These are phyloP conservation scores for Cercospora sp. DNA, from an alignment of 2,329 filamentous ascomycete species.

Conservation along the genomic window DNA sequence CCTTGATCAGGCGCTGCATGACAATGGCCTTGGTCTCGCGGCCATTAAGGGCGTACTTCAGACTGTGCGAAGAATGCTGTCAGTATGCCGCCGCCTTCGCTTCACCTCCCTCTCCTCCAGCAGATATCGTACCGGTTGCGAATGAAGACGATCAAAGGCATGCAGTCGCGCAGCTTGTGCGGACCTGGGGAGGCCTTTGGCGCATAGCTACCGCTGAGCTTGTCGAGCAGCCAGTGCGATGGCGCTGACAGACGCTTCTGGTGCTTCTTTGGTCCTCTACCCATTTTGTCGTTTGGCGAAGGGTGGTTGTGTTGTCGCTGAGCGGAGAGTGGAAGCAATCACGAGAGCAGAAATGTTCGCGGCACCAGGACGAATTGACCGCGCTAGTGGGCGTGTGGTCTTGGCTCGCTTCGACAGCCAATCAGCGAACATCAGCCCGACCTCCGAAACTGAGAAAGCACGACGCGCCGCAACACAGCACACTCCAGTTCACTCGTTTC, in stretches of 20 bases:
- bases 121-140: constrained; percentile 60
- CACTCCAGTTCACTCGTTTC: background rate
- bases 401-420: background rate
- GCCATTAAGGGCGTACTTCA: constrained; percentile 99
- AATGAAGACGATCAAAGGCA: constrained; percentile 98
- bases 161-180: constrained; percentile 99
- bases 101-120: background rate
- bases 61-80: constrained; percentile 58
- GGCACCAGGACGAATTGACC: background rate
- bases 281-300: constrained; percentile 54
- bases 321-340: constrained; percentile 7
- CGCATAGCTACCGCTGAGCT: constrained; percentile 80
- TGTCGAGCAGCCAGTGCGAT: constrained; percentile 99
- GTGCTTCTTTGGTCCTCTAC: constrained; percentile 68
- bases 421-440: background rate
- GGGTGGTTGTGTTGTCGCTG: constrained; percentile 36
- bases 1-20: constrained; percentile 99
- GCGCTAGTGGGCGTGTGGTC: constrained; percentile 9
- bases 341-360: constrained; percentile 13
- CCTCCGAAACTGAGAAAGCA: background rate
- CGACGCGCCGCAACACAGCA: background rate
- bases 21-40: constrained; percentile 97
- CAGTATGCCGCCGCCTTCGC: constrained; percentile 5
- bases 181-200: constrained; percentile 76
- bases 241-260: constrained; percentile 99